Percentiles rank a stretch among this genome's conserved stretches.
Evolutionary conservation across 768 basidiomycete genomes (phyloP).

Genomic region (Termitomyces sp.): DNA sequence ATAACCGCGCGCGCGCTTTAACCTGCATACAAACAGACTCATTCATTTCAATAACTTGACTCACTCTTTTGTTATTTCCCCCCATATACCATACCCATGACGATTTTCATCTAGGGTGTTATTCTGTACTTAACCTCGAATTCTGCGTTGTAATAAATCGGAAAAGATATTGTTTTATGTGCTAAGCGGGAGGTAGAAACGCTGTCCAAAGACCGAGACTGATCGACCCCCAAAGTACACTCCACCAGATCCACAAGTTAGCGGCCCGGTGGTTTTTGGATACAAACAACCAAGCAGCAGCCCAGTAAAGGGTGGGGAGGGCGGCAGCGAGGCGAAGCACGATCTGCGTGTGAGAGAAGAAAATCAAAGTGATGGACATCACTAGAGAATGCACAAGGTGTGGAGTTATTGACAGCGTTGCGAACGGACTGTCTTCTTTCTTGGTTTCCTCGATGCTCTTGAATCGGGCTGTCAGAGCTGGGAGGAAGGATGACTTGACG

Average conservation of each 20-base stretch:
- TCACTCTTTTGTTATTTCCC: not conserved
- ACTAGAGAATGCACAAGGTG: conserved; percentile 73
- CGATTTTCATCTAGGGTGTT: not conserved
- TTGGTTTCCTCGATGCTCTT: not conserved
- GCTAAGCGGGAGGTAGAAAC: conserved; percentile 93
- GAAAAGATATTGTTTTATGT: not conserved
- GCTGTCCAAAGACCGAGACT: conserved; percentile 76
- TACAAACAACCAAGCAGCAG: conserved; percentile 63
- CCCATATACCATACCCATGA: not conserved
- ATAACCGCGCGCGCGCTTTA: too few species aligned
- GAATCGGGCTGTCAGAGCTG: not conserved
- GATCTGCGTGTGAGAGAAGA: conserved; percentile 87
- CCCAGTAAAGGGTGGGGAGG: conserved; percentile 85
- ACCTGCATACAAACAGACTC: too few species aligned
- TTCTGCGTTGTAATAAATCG: not conserved
- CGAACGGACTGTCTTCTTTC: conserved; percentile 25
- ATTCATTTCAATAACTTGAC: too few species aligned
- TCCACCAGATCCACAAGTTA: conserved; percentile 73
- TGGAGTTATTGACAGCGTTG: conserved; percentile 47
- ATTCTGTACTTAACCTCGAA: not conserved
- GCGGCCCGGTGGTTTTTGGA: conserved; percentile 40
- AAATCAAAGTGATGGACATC: conserved; percentile 60
- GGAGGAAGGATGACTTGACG: conserved; percentile 19
- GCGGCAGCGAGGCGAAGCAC: conserved; percentile 71
- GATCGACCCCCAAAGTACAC: conserved; percentile 67